Conservation (phyloP, 129 eudicot genomes). For the Chrysanthemum makinoi region DNA sequence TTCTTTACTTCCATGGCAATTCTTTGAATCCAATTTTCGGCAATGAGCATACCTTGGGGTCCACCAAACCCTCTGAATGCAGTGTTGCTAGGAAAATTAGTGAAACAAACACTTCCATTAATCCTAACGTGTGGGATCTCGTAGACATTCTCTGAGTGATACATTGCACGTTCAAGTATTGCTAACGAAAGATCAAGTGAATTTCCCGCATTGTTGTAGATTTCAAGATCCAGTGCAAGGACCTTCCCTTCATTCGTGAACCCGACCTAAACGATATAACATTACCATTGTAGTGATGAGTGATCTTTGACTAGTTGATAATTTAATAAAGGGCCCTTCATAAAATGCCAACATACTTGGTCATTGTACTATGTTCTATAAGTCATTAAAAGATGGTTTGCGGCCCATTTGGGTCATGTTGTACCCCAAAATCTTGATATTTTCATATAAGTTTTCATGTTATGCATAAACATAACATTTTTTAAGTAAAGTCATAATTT, state of each 20-base stretch:
- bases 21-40: conserved; percentile 96
- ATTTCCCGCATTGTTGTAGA: conserved; percentile 89
- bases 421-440: too few relatives aligned
- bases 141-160: conserved; percentile 83
- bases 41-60: conserved; percentile 92
- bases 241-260: conserved; percentile 82
- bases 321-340: too few relatives aligned
- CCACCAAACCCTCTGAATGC: conserved; percentile 99
- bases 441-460: too few relatives aligned
- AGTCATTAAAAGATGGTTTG: too few relatives aligned
- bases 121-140: conserved; percentile 82
- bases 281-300: conserved; percentile 11
- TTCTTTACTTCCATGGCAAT: conserved; percentile 76
- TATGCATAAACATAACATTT: too few relatives aligned
- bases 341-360: background rate
- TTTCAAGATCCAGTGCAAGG: conserved; percentile 81
- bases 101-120: conserved; percentile 84
- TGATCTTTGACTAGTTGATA: background rate
- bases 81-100: conserved; percentile 92
- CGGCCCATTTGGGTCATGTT: too few relatives aligned
- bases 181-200: conserved; percentile 88
- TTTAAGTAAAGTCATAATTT: too few relatives aligned
- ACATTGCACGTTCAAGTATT: conserved; percentile 93
- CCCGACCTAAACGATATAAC: conserved; percentile 61
- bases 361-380: too few relatives aligned